Percentiles rank a stretch among this genome's conserved stretches.
phyloP scores from a whole-genome alignment of 805 yeast genomes.

The Metschnikowia lunata region DNA sequence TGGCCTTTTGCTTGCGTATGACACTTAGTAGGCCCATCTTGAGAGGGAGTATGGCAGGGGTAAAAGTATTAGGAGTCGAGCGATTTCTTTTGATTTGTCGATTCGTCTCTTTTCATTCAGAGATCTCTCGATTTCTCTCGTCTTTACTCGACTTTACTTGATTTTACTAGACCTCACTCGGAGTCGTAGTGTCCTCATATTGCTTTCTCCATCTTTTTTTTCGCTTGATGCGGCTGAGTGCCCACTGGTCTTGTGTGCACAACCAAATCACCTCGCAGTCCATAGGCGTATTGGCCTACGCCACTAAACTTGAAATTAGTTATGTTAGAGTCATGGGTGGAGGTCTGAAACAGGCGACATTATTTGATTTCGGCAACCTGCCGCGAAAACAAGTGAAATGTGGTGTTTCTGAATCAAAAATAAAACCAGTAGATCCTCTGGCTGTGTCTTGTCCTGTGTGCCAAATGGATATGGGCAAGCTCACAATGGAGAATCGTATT shows the following conservation, averaged over 20 bases:
- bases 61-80: too few relatives aligned
- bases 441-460: constrained; percentile 51
- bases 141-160: too few relatives aligned
- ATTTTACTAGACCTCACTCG: too few relatives aligned
- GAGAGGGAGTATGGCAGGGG: too few relatives aligned
- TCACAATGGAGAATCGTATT: constrained; percentile 41
- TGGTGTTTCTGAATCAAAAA: not conserved
- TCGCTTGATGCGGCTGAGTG: not conserved
- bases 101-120: too few relatives aligned
- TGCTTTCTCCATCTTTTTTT: too few relatives aligned
- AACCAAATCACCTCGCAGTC: constrained; percentile 6
- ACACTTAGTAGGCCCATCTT: constrained; percentile 78
- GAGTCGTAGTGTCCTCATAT: too few relatives aligned
- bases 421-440: not conserved
- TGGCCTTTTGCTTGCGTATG: constrained; percentile 74
- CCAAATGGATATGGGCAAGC: constrained; percentile 29
- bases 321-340: not conserved
- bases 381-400: not conserved
- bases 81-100: too few relatives aligned
- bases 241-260: constrained; percentile 2
- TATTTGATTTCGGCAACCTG: constrained; percentile 1
- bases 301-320: too few relatives aligned
- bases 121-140: too few relatives aligned
- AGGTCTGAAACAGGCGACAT: constrained; percentile 3
- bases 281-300: too few relatives aligned